Evolutionary conservation across 2,329 filamentous ascomycete species (phyloP).

Genomic region (Mollisia scopiformis): DNA sequence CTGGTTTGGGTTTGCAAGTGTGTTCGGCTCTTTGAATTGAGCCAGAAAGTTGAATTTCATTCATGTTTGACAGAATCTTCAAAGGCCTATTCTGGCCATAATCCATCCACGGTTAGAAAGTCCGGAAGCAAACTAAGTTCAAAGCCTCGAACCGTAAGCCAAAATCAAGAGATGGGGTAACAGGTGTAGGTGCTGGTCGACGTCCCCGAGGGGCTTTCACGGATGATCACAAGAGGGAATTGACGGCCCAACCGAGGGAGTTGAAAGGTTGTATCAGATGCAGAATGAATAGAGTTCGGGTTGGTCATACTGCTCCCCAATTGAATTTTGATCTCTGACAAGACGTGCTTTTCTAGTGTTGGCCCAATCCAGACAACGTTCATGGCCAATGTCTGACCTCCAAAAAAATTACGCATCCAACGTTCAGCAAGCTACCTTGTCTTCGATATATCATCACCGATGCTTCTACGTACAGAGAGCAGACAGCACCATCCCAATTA

Average conservation of each 20-base stretch:
- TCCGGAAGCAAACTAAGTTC: too few relatives aligned
- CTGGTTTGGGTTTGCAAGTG: too few relatives aligned
- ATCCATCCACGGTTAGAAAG: too few relatives aligned
- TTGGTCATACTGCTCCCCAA: background rate
- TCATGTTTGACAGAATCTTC: too few relatives aligned
- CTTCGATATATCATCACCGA: background rate
- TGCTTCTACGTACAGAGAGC: background rate
- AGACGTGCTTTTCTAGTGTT: background rate
- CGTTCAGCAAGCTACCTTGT: background rate
- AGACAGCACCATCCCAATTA: background rate
- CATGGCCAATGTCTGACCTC: background rate
- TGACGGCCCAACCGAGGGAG: background rate
- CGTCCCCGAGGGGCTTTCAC: background rate
- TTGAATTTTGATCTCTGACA: background rate
- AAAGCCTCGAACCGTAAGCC: too few relatives aligned
- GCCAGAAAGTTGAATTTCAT: too few relatives aligned
- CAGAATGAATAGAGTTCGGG: background rate
- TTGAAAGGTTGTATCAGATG: background rate
- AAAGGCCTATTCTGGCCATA: too few relatives aligned
- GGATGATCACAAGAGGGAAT: background rate
- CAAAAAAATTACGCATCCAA: background rate
- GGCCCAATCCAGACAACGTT: background rate
- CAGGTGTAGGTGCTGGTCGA: background rate
- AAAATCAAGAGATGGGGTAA: background rate
- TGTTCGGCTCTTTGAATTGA: too few relatives aligned